Evolutionary conservation across 345 rosid species (phyloP).

Genomic region (Sisymbrium altissimum): DNA sequence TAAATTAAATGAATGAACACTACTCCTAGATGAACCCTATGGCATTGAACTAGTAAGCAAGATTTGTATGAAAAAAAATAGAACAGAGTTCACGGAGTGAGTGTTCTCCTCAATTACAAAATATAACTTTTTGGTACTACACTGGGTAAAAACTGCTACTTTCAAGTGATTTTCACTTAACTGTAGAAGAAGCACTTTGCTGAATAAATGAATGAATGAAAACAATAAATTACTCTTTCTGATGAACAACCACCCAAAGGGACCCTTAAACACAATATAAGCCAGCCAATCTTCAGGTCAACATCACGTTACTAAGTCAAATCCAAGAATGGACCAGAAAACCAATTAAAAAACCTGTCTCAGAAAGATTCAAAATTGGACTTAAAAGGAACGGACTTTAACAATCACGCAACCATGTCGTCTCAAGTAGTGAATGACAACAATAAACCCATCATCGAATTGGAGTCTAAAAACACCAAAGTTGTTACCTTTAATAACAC

Average conservation of each 20-base stretch:
- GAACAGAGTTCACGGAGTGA: background rate
- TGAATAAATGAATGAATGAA: slow-evolving; percentile 8
- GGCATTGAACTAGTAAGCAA: background rate
- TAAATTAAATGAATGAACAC: background rate
- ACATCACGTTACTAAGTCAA: slow-evolving; percentile 14
- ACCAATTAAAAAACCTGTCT: background rate
- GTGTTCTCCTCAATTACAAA: background rate
- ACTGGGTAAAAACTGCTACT: background rate
- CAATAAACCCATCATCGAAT: background rate
- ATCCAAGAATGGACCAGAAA: background rate
- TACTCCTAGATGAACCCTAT: background rate
- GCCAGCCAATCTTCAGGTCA: background rate
- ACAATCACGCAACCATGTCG: background rate
- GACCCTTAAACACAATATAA: background rate
- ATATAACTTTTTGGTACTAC: background rate
- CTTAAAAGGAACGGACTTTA: background rate
- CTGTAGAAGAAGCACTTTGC: background rate
- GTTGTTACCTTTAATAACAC: slow-evolving; percentile 59
- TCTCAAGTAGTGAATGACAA: background rate
- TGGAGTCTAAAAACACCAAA: background rate
- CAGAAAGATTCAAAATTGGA: background rate
- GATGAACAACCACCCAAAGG: background rate
- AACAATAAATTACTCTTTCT: background rate
- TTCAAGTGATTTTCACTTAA: too few relatives aligned
- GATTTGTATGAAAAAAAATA: background rate